Conservation (phyloP, 176 grass and related monocot genomes). For the Avena sativa region DNA sequence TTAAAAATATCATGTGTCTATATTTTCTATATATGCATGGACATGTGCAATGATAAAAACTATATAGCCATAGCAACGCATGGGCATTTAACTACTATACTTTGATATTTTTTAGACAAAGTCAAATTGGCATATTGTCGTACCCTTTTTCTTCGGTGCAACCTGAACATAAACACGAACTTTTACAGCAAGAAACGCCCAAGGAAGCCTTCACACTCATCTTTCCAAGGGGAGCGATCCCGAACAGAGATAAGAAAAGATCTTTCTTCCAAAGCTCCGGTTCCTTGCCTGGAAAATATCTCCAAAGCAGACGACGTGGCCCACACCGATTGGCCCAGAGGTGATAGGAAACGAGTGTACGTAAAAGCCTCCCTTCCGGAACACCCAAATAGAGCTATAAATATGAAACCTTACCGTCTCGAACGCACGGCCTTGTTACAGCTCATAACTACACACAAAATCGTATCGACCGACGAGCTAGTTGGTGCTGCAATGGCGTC, state of each 20-base stretch:
- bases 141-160: not conserved
- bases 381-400: slow-evolving; percentile 20
- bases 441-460: not conserved
- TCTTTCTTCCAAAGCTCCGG: not conserved
- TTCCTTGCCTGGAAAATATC: slow-evolving; percentile 45
- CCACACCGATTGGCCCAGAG: slow-evolving; percentile 8
- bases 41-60: no score
- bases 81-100: not conserved
- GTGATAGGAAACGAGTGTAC: slow-evolving; percentile 64
- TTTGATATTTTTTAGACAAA: not conserved
- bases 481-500: slow-evolving; percentile 54
- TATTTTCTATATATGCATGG: no score
- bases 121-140: not conserved
- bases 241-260: slow-evolving; percentile 15
- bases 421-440: slow-evolving; percentile 21
- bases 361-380: not conserved
- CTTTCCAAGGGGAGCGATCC: not conserved
- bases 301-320: not conserved
- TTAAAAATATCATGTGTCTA: no score
- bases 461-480: not conserved
- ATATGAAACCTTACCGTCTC: slow-evolving; percentile 12
- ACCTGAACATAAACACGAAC: slow-evolving; percentile 4
- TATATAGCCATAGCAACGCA: no score
- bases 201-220: not conserved
- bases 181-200: not conserved